Base-by-base conservation (phyloP, 495 filamentous ascomycete species). In the Daldinia childiae region DNA sequence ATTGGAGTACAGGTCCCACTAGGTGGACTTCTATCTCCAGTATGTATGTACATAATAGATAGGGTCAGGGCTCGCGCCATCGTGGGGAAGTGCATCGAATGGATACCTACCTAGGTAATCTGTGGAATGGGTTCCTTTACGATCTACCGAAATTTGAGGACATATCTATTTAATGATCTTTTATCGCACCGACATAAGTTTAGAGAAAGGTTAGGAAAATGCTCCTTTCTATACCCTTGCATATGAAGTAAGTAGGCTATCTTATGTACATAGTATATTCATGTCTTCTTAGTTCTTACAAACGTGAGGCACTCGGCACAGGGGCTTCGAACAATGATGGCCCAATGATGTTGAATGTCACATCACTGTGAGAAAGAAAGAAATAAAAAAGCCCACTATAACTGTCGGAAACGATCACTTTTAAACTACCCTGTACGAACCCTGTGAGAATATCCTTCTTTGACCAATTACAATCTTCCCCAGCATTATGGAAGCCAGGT, bases 371-470 rank as follows among this genome's bases (percentile, higher is more conserved):
- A 19, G 7, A 38, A 14, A 58, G n/a, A 38, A 32, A 39, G 4
- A 32, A 38, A 11, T 9, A 34, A 38, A 24, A 38, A 19, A 30
- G 27, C 36, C 60, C 69, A 45, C 45, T 72, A 64, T 64, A 64
- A 72, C 69, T 67, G 59, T 72, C 69, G 63, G 69, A 72, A 72
- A 72, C 69, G 51, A 67, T 68, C 59, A 66, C 69, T 34, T 63
- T 50, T 24, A 11, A 27, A 62, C 4, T 58, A 24, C 69, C 60
- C 60, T 72, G 64, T 58, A 67, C 12, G 29, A n/a, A 24, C 26
- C 26, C 50, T 54, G 54, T 57, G 17, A 4, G 30, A 55, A 61
- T 19, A 36, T 56, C n/a, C n/a, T 24, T 12, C 17, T 41, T 17
- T 39, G 24, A 32, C 70, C 70, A 73, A 73, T 73, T 32, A 34